Evolutionary conservation across 2,329 filamentous ascomycete species (phyloP).

Genomic region (Lecanicillium sp.): DNA sequence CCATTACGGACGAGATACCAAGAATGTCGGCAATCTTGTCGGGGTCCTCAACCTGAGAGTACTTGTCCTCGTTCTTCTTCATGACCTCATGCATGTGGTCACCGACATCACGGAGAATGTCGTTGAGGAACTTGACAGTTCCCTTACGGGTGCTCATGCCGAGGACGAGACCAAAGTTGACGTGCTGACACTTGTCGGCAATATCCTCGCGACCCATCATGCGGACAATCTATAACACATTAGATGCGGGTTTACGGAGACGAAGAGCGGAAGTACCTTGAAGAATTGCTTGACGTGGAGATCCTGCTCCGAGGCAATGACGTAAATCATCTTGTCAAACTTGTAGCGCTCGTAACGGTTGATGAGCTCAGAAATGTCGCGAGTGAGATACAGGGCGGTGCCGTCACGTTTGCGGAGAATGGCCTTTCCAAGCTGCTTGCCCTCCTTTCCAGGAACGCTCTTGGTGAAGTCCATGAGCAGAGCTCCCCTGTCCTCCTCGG

Average conservation of each 20-base stretch:
- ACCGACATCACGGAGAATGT: slow-evolving; percentile 71
- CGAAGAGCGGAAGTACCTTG: slow-evolving; percentile 41
- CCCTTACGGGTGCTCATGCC: slow-evolving; percentile 67
- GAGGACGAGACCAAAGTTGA: slow-evolving; percentile 69
- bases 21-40: slow-evolving; percentile 76
- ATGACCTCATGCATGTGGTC: slow-evolving; percentile 99
- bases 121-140: slow-evolving; percentile 61
- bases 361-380: slow-evolving; percentile 70
- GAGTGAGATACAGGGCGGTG: slow-evolving; percentile 66
- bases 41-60: slow-evolving; percentile 80
- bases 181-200: slow-evolving; percentile 61
- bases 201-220: slow-evolving; percentile 65
- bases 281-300: slow-evolving; percentile 69
- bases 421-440: slow-evolving; percentile 64
- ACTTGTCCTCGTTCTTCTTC: slow-evolving; percentile 85
- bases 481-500: slow-evolving; percentile 65
- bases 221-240: slow-evolving; percentile 51
- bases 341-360: slow-evolving; percentile 56
- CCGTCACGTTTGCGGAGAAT: slow-evolving; percentile 69
- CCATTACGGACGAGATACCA: slow-evolving; percentile 79
- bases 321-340: slow-evolving; percentile 77
- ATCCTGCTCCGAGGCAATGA: slow-evolving; percentile 67
- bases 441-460: slow-evolving; percentile 58
- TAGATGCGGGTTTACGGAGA: slow-evolving; percentile 49
- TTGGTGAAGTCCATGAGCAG: slow-evolving; percentile 67